phyloP scores from a whole-genome alignment of 2,329 filamentous ascomycete species.

The Colletotrichum coccodes region DNA sequence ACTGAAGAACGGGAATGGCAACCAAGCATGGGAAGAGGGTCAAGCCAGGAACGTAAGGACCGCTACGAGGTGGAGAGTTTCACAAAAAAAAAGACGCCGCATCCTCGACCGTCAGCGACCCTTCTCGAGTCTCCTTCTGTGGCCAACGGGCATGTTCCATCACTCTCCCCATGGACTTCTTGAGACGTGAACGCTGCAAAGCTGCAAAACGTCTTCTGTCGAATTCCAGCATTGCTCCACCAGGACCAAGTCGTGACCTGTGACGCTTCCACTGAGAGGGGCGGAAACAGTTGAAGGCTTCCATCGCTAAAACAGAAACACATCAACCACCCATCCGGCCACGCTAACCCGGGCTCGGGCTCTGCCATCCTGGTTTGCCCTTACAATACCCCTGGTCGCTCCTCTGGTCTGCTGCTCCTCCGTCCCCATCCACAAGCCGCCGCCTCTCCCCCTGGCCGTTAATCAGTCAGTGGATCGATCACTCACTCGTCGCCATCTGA shows the following conservation, averaged over 20 bases:
- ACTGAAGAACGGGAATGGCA: neutral
- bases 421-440: neutral
- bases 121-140: neutral
- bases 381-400: neutral
- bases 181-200: neutral
- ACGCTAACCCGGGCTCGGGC: conserved; percentile 9
- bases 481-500: neutral
- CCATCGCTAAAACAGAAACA: conserved; percentile 33
- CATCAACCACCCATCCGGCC: conserved; percentile 6
- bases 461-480: neutral
- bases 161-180: neutral
- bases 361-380: conserved; percentile 5
- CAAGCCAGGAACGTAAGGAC: neutral
- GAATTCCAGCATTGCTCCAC: neutral
- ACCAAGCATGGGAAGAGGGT: neutral
- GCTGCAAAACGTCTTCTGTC: neutral
- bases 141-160: neutral
- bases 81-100: no score
- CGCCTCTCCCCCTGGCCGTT: neutral
- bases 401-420: neutral
- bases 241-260: conserved; percentile 6
- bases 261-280: conserved; percentile 24
- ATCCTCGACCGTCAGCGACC: no score
- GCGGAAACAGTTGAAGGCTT: conserved; percentile 31
- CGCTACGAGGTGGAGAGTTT: neutral